phyloP scores from a whole-genome alignment of 768 basidiomycete genomes.

The Lactifluus echinatus region DNA sequence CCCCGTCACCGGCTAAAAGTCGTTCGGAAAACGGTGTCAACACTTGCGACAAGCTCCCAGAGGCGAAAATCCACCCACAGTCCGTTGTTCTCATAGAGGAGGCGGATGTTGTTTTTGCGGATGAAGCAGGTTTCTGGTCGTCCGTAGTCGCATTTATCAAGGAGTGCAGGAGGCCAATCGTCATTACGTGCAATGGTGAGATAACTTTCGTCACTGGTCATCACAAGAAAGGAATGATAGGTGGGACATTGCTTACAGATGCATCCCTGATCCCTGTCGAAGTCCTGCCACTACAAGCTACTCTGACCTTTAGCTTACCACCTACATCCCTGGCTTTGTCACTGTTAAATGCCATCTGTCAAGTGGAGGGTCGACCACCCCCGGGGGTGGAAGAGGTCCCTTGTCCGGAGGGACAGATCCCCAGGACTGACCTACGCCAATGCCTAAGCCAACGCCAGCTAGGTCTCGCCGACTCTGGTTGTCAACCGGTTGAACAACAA shows the following conservation, averaged over 20 bases:
- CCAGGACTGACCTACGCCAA: conserved; percentile 17
- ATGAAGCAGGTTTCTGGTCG: conserved; percentile 82
- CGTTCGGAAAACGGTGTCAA: background rate
- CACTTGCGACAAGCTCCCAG: background rate
- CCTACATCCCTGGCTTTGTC: conserved; percentile 21
- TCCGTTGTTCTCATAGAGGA: conserved; percentile 91
- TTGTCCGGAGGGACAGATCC: background rate
- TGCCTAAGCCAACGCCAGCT: conserved; percentile 17
- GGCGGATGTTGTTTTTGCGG: conserved; percentile 86
- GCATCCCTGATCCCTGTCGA: conserved; percentile 56
- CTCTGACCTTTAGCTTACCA: conserved; percentile 48
- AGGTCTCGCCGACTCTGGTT: conserved; percentile 4
- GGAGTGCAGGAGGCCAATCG: conserved; percentile 77
- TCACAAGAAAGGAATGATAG: conserved; percentile 15
- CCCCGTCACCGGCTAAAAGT: conserved; percentile 8
- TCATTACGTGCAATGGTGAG: conserved; percentile 93
- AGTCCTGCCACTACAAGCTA: conserved; percentile 71
- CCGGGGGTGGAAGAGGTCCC: background rate
- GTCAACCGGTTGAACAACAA: background rate
- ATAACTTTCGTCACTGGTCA: background rate
- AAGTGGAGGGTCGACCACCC: conserved; percentile 14
- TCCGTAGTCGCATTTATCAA: conserved; percentile 74
- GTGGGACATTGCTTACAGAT: conserved; percentile 38
- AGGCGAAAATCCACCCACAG: conserved; percentile 35
- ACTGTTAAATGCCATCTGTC: conserved; percentile 19